Conservation (phyloP, 2,329 filamentous ascomycete species). For the Aspergillus phoenicis region DNA sequence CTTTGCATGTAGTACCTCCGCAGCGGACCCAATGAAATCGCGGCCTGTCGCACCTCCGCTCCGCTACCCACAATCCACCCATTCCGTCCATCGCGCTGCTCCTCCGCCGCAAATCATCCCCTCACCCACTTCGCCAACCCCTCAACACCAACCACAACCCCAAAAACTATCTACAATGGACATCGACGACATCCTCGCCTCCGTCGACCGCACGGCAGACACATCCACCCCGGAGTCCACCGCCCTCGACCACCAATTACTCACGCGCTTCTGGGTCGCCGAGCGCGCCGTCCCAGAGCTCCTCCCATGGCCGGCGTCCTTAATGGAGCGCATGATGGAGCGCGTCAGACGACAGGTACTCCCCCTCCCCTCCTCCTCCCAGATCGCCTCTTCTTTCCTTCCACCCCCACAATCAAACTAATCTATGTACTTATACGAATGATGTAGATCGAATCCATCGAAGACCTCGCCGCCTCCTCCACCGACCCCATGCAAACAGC, state of each 20-base stretch:
- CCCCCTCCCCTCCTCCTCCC: neutral
- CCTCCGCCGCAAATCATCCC: constrained; percentile 5
- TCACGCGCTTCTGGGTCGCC: constrained; percentile 91
- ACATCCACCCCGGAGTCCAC: constrained; percentile 41
- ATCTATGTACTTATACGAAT: too few relatives aligned
- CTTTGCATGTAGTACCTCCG: neutral
- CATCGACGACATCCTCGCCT: constrained; percentile 77
- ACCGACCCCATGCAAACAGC: constrained; percentile 36
- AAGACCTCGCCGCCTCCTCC: constrained; percentile 56
- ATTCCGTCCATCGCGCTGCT: constrained; percentile 8
- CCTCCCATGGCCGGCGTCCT: constrained; percentile 72
- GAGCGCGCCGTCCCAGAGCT: constrained; percentile 88
- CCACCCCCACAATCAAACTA: too few relatives aligned
- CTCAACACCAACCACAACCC: neutral
- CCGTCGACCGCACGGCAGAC: constrained; percentile 64
- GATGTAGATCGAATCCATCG: constrained; percentile 63
- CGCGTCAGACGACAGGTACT: constrained; percentile 65
- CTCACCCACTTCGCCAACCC: neutral
- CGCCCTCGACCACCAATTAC: constrained; percentile 73
- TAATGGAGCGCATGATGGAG: constrained; percentile 81
- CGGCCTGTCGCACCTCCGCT: constrained; percentile 21
- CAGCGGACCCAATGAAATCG: constrained; percentile 1
- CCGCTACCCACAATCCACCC: constrained; percentile 14
- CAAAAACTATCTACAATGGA: constrained; percentile 53
- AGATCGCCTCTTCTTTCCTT: too few relatives aligned